Percentiles rank a stretch among this genome's conserved stretches.
Conservation (phyloP, 805 yeast species). For the Metschnikowia colocasiae region DNA sequence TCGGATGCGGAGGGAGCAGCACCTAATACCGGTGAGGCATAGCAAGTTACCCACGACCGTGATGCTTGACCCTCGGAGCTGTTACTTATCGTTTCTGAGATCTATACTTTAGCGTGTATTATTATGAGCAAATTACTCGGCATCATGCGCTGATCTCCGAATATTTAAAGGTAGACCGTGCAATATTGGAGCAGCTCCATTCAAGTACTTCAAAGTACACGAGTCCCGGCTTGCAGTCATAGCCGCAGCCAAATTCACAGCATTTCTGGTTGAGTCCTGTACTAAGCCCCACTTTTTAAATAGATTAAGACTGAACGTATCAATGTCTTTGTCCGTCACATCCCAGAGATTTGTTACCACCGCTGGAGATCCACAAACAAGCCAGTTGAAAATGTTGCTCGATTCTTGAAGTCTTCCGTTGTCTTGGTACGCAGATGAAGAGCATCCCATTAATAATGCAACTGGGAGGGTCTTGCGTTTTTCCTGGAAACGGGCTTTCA, state of each 20-base stretch:
- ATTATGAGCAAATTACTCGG: not conserved
- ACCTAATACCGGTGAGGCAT: slow-evolving; percentile 11
- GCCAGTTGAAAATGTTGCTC: slow-evolving; percentile 74
- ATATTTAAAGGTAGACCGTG: slow-evolving; percentile 73
- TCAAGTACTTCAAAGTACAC: slow-evolving; percentile 70
- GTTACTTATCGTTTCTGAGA: not conserved
- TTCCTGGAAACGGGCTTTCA: slow-evolving; percentile 19
- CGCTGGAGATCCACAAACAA: slow-evolving; percentile 79
- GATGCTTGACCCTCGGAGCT: slow-evolving; percentile 13
- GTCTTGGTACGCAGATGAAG: slow-evolving; percentile 66
- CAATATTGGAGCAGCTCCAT: slow-evolving; percentile 90
- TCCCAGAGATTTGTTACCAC: slow-evolving; percentile 90
- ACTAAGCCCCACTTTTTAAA: slow-evolving; percentile 64
- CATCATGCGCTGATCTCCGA: not conserved
- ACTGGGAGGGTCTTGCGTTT: slow-evolving; percentile 51
- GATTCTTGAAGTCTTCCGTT: slow-evolving; percentile 64
- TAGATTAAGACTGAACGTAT: slow-evolving; percentile 61
- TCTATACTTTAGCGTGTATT: not conserved
- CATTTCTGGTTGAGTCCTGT: slow-evolving; percentile 17
- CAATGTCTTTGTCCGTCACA: slow-evolving; percentile 94
- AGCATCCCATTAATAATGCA: slow-evolving; percentile 77
- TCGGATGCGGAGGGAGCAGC: slow-evolving; percentile 16
- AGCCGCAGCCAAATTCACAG: slow-evolving; percentile 48
- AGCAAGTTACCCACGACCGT: slow-evolving; percentile 14
- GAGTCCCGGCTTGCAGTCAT: slow-evolving; percentile 57